Conservation (phyloP, 768 basidiomycete species). For the Dendrothele bispora region DNA sequence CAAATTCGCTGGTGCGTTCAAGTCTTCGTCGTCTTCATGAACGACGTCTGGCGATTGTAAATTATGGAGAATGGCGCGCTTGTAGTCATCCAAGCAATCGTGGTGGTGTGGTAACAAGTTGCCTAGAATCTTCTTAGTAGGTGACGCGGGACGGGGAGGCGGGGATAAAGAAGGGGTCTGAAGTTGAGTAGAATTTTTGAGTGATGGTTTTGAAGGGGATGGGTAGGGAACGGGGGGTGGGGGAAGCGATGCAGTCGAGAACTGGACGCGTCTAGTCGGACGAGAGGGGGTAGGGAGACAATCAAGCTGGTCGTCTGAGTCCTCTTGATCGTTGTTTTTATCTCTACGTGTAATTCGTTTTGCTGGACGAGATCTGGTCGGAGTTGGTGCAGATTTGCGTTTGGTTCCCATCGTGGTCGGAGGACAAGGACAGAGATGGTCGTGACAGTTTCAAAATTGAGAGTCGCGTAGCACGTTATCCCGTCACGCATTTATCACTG, state of each 20-base stretch:
- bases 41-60: slow-evolving; percentile 33
- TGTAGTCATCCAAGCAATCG: slow-evolving; percentile 54
- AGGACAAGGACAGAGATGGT: not conserved
- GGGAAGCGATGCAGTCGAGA: not conserved
- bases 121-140: not conserved
- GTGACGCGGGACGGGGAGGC: not conserved
- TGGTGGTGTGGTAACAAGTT: slow-evolving; percentile 41
- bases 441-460: not conserved
- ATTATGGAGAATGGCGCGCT: slow-evolving; percentile 50
- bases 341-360: slow-evolving; percentile 30
- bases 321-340: slow-evolving; percentile 4
- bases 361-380: slow-evolving; percentile 21
- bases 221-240: not conserved
- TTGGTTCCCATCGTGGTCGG: slow-evolving; percentile 37
- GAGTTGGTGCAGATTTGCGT: slow-evolving; percentile 36
- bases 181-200: not conserved
- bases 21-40: slow-evolving; percentile 31
- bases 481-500: not conserved
- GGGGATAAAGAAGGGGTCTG: slow-evolving; percentile 3
- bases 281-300: too few species aligned
- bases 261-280: not conserved
- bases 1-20: slow-evolving; percentile 49
- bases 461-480: not conserved
- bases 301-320: not conserved
- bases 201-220: slow-evolving; percentile 1